Evolutionary conservation across 306 rosid genomes (phyloP), one percentile per base, ranked within the genome.

Genomic region (Alnus rubra): DNA sequence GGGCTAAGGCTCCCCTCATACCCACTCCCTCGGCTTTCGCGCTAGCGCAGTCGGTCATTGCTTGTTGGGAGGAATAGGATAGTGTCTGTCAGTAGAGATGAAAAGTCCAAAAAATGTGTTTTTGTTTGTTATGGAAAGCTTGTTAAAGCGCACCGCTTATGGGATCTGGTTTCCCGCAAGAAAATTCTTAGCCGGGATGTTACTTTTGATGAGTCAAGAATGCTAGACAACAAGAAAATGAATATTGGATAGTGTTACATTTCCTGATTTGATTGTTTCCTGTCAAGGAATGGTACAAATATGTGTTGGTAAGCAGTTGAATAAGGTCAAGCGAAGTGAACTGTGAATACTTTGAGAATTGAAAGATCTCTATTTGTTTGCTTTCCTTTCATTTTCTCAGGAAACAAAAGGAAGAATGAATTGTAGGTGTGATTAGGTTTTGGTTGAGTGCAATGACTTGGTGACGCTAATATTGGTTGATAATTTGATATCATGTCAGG

Each of bases 401-500:
- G 42, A 52, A 78, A 1, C 48, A n/a, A 69, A 9, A 3, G 52
- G 71, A 12, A 6, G 9, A 42, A 73, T 9, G 54, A 58, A 39
- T 10, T 42, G 49, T 48, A 4, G 31, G n/a, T 79, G 58, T 16
- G 47, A 44, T 50, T 50, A 3, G 53, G 18, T 9, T 58, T 75
- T 12, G 31, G 19, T 2, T 14, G 30, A 58, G 69, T 62, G 49
- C n/a, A 23, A 56, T 64, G 69, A 50, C 62, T 65, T 2, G 5
- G 45, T 30, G 23, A 71, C 45, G 62, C 60, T 69, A 51, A 78
- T 63, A 50, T 69, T 28, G 42, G 52, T 49, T 23, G 45, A 18
- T 39, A 14, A 54, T 10, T 4, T 54, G 2, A 30, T 39, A 49
- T 48, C 39, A 45, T 48, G 76, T 78, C 50, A 95, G 99, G 99